phyloP scores from a whole-genome alignment of 805 yeast species.

The Wickerhamiella azyma region DNA sequence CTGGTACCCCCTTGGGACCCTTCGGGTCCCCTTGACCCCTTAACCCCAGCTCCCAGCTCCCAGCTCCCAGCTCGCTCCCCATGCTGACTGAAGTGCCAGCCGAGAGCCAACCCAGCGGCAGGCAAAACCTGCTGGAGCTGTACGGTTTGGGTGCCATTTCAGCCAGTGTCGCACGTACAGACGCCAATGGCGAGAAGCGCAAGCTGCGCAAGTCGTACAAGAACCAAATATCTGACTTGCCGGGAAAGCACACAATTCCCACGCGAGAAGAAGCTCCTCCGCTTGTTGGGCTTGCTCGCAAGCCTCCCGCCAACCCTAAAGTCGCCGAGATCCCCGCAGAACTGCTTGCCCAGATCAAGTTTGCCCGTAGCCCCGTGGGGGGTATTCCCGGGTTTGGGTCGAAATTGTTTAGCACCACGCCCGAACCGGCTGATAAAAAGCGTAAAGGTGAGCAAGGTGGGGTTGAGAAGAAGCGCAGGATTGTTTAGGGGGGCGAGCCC shows the following conservation, averaged over 20 bases:
- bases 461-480: conserved; percentile 10
- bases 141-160: conserved; percentile 60
- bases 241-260: conserved; percentile 40
- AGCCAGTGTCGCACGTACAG: conserved; percentile 67
- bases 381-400: conserved; percentile 72
- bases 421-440: conserved; percentile 21
- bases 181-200: conserved; percentile 82
- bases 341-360: conserved; percentile 37
- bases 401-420: conserved; percentile 39
- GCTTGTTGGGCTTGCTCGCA: conserved; percentile 19
- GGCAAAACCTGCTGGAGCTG: conserved; percentile 40
- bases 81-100: conserved; percentile 16
- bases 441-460: conserved; percentile 5
- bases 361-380: conserved; percentile 50
- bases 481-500: not conserved
- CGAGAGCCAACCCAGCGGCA: conserved; percentile 29
- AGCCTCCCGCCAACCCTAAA: conserved; percentile 15
- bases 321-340: conserved; percentile 37
- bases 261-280: conserved; percentile 19
- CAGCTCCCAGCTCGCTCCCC: not conserved
- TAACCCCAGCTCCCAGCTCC: too few relatives aligned
- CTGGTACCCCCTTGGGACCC: too few relatives aligned
- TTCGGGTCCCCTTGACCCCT: too few relatives aligned
- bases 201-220: conserved; percentile 90
- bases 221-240: conserved; percentile 75